Evolutionary conservation across 441 rosid genomes (phyloP), one percentile per base, ranked within the genome.

Genomic region (Populus trichocarpa): DNA sequence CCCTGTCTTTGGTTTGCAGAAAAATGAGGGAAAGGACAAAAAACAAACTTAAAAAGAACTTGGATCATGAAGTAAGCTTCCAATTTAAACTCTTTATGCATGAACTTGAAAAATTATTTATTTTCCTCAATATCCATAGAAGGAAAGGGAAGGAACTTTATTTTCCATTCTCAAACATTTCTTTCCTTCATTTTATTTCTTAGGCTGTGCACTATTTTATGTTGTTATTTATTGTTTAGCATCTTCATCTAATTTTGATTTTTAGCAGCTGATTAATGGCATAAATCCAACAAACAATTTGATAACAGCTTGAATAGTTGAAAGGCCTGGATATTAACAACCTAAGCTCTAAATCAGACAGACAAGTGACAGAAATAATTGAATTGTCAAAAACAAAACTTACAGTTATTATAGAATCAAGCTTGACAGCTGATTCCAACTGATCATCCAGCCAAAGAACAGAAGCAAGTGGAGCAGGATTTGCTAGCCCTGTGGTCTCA

Each of bases 401-500:
- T 81, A 94, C 98, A 63, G 98, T 94, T 70, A 94, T 83, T 77
- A 96, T 94, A 76, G 97, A 96, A 86, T 96, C 99, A 72, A 94
- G 97, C 88, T 89, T 91, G 83, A 94, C 92, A 40, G 90, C 81
- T 10, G 99, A 91, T 84, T 96, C 98, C 72, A 94, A 88, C 77
- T 94, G 98, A 69, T 94, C 98, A 83, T 94, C 99, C 88, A 96
- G 82, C 99, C 98, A 96, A 30, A 96, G 98, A 67, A 96, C 82
- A 73, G 98, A 96, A 11, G 99, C 98, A 71, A 94, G 81, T 30
- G 99, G 98, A 84, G 96, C 99, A 18, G 99, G 98, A 84, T 96
- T 96, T 0, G 97, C 99, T 79, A 96, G 86, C 75, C 99, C 98
- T 12, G 99, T 96, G n/a, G 99, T 96, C 90, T 94, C 98, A 71